Evolutionary conservation across 129 eudicot species (phyloP), one percentile per base, ranked within the genome.

Genomic region (Lactuca saligna): DNA sequence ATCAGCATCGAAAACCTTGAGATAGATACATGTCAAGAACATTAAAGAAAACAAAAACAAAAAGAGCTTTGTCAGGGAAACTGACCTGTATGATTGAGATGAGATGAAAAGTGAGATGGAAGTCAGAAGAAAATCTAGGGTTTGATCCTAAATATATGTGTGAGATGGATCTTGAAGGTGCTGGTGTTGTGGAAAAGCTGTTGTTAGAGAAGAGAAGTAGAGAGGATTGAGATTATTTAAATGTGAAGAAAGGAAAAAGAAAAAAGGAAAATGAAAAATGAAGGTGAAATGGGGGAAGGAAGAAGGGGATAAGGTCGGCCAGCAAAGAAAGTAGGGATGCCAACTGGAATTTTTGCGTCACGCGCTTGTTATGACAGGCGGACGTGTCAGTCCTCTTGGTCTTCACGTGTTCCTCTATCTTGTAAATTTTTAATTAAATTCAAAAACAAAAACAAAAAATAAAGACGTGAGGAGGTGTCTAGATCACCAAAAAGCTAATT

Each of bases 231-330:
- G 35, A 13, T 46, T 46, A 46, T 46, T 46, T 31, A 12, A 14
- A 57, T 17, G 8, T 41, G 29, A 61, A 53, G 11, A 66, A 33
- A 34, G 29, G 16, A 41, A 55, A 20, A 15, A 1, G 11, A 66
- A 33, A 34, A 17, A 29, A 41, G 46, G n/a, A 15, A 1, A 37
- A 37, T 33, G 3, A 4, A 66, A 78, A 66, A 50, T 55, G 72
- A 68, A 70, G 15, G 51, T 33, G 17, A 29, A 44, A 16, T 35
- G 29, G 17, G 25, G 14, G 32, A 48, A 38, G 53, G n/a, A 3
- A 29, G 54, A 76, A 83, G 68, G 70, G 85, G 85, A 80, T 80
- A 83, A 83, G 87, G 88, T 83, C 81, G 88, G 85, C 82, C 82
- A 83, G 85, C 85, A 73, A 61, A 68, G 70, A 77, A 74, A 67